These are phyloP conservation scores for Alternaria hordeiaustralica DNA, from an alignment of 2,329 filamentous ascomycete species.

Conservation along the genomic window DNA sequence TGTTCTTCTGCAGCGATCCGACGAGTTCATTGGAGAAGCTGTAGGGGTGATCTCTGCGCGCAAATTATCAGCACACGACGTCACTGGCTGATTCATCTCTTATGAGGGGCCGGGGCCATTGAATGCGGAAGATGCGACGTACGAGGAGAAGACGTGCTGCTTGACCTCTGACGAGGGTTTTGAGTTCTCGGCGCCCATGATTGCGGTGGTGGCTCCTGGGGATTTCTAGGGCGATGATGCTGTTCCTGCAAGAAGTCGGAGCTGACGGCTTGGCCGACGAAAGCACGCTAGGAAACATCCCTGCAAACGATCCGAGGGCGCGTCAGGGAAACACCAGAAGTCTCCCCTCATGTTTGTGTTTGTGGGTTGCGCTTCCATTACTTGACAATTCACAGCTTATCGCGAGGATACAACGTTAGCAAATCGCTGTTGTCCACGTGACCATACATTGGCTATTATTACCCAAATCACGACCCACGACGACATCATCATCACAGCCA, in stretches of 20 bases:
- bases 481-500: background rate
- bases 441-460: background rate
- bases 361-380: background rate
- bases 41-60: slow-evolving; percentile 64
- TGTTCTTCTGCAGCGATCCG: slow-evolving; percentile 80
- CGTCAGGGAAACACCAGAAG: slow-evolving; percentile 21
- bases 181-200: slow-evolving; percentile 68
- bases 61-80: slow-evolving; percentile 40
- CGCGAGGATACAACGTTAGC: background rate
- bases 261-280: slow-evolving; percentile 35
- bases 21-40: slow-evolving; percentile 82
- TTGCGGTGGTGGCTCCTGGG: slow-evolving; percentile 31
- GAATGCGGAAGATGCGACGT: slow-evolving; percentile 35
- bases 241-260: slow-evolving; percentile 40
- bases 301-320: slow-evolving; percentile 24
- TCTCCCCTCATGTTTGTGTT: background rate
- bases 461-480: background rate
- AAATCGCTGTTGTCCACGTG: background rate
- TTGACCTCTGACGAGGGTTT: slow-evolving; percentile 62
- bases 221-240: slow-evolving; percentile 34
- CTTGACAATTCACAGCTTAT: background rate
- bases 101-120: slow-evolving; percentile 28
- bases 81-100: slow-evolving; percentile 3
- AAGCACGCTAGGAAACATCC: slow-evolving; percentile 27
- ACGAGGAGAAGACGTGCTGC: slow-evolving; percentile 70